Base-by-base conservation (phyloP, 768 basidiomycete genomes). In the Suillus cothurnatus region DNA sequence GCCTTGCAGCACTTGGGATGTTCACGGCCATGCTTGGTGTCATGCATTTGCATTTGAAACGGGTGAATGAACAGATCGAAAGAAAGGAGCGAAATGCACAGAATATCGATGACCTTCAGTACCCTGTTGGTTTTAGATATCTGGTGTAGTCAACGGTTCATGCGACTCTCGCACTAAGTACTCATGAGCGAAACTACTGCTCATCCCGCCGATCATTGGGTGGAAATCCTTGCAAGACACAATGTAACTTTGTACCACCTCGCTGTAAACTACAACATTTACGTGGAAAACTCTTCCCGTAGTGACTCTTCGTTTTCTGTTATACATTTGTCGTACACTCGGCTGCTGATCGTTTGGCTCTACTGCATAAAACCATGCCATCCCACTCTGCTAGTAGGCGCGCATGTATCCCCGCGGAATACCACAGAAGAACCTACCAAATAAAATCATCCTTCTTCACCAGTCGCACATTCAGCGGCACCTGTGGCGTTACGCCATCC, bases 1-100 rank as follows among this genome's bases (percentile, higher is more conserved):
- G 88, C 76, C 86, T 88, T 34, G 78, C 85, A 57, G 82, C 84
- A 65, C 85, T 81, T 65, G 82, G 81, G 6, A 63, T 82, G 34
- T 74, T 81, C 2, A 84, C 86, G 31, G 69, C 82, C 41, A 79
- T 87, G 75, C 82, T 81, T 67, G 77, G 80, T 64, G 64, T 74
- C 17, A 83, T 86, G 72, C 74, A 82, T 59, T 65, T 71, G 32
- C 76, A 84, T 63, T 75, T 86, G 45, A 71, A 70, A 28, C 67
- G 67, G n/a, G 64, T 82, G 58, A 86, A 86, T 68, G 64, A 66
- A 55, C 68, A 74, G 64, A 69, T 77, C 45, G 81, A 81, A 26
- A 66, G 63, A 66, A 72, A 75, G 36, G 84, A 84, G 39, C 32
- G 7, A 11, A 21, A 32, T 11, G 39, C 8, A 3, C 26, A 47